Evolutionary conservation across 768 basidiomycete genomes (phyloP).

Genomic region (Trametes meyenii): DNA sequence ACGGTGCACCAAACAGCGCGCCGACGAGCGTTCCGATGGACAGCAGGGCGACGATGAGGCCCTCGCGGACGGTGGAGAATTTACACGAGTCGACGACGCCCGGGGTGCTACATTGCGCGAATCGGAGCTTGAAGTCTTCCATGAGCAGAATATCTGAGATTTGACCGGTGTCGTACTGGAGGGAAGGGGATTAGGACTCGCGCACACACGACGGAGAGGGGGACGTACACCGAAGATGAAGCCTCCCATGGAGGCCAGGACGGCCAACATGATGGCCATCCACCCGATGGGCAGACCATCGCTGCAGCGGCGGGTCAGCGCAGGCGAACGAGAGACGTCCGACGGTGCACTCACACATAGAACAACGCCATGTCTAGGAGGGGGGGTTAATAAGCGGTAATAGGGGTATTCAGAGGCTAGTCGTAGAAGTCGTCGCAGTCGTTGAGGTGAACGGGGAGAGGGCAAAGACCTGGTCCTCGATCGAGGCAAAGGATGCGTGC

Average conservation of each 20-base stretch:
- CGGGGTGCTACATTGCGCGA: conserved; percentile 52
- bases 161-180: conserved; percentile 71
- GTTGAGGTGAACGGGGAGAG: no score
- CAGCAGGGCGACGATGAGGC: conserved; percentile 72
- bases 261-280: conserved; percentile 64
- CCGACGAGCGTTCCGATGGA: conserved; percentile 71
- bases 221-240: conserved; percentile 34
- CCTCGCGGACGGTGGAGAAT: conserved; percentile 59
- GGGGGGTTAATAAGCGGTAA: not conserved
- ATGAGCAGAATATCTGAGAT: conserved; percentile 78
- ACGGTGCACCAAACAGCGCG: conserved; percentile 63
- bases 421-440: conserved; percentile 5
- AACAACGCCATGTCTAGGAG: conserved; percentile 33
- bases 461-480: not conserved
- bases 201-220: conserved; percentile 4
- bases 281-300: conserved; percentile 64
- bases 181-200: not conserved
- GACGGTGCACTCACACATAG: conserved; percentile 29
- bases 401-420: not conserved
- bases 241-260: conserved; percentile 73
- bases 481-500: not conserved
- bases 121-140: conserved; percentile 66
- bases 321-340: not conserved
- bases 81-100: conserved; percentile 46
- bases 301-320: conserved; percentile 33